A percentile compares a stretch with the other conserved stretches of the same genome.
Evolutionary conservation across 2,329 filamentous ascomycete species (phyloP).

Genomic region (Sarocladium strictum): DNA sequence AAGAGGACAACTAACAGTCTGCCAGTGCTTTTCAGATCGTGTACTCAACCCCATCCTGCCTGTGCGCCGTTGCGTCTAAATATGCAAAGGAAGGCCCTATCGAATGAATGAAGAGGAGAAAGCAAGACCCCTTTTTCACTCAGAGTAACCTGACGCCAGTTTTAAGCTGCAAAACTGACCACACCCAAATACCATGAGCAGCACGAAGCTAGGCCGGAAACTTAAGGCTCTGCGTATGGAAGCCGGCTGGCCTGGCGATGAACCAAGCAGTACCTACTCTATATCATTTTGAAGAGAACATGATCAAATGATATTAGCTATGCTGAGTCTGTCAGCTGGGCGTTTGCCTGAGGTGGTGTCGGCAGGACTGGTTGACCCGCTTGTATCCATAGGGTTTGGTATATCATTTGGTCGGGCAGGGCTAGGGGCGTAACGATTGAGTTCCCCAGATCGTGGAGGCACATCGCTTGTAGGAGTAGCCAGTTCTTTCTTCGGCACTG

Average conservation of each 20-base stretch:
- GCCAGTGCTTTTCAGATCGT: background rate
- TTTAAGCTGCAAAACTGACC: too few species aligned
- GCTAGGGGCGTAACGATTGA: constrained; percentile 12
- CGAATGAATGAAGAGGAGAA: background rate
- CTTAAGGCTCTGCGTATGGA: too few species aligned
- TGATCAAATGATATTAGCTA: constrained; percentile 37
- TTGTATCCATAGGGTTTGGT: constrained; percentile 19
- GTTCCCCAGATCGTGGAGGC: background rate
- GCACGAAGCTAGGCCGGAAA: too few species aligned
- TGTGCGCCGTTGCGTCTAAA: background rate
- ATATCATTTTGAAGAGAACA: too few species aligned
- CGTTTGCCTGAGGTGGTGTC: constrained; percentile 12
- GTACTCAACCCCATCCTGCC: background rate
- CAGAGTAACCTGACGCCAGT: too few species aligned
- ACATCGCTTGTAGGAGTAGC: constrained; percentile 19
- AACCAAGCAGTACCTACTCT: too few species aligned
- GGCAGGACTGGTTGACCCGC: constrained; percentile 22
- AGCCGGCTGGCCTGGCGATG: too few species aligned
- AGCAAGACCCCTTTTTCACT: too few species aligned
- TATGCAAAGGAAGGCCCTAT: background rate
- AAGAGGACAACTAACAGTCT: background rate
- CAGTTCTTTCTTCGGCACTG: constrained; percentile 12
- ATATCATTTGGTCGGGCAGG: constrained; percentile 24
- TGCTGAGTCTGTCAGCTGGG: constrained; percentile 31
- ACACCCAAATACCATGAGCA: too few species aligned